Conservation (phyloP, 768 basidiomycete species). For the Auricularia auricula-judae region DNA sequence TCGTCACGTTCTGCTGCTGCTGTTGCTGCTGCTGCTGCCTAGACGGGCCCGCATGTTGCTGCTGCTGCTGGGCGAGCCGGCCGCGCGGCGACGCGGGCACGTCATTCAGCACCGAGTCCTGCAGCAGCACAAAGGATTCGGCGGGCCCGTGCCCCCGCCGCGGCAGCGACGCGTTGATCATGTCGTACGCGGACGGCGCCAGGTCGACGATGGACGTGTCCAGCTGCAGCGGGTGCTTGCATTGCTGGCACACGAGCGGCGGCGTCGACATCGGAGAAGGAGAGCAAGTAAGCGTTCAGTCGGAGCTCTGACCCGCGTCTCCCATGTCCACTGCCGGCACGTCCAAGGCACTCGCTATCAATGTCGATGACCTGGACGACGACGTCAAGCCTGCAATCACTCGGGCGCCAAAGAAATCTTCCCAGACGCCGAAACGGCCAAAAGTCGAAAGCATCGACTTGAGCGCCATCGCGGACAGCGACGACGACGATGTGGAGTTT, state of each 20-base stretch:
- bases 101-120: slow-evolving; percentile 67
- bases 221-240: slow-evolving; percentile 84
- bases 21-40: neutral
- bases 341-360: neutral
- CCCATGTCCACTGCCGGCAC: neutral
- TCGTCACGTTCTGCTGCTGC: slow-evolving; percentile 14
- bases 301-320: neutral
- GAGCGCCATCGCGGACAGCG: neutral
- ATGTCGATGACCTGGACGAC: neutral
- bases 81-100: slow-evolving; percentile 33
- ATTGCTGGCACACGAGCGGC: slow-evolving; percentile 61
- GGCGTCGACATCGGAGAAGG: neutral
- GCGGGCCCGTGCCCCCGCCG: slow-evolving; percentile 47
- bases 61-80: neutral
- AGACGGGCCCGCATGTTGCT: neutral
- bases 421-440: no score
- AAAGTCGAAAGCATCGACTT: no score
- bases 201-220: slow-evolving; percentile 88
- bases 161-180: slow-evolving; percentile 63
- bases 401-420: neutral
- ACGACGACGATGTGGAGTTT: neutral
- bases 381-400: neutral
- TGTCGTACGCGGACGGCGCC: slow-evolving; percentile 78
- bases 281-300: neutral
- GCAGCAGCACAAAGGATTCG: slow-evolving; percentile 85